Evolutionary conservation across 768 basidiomycete genomes (phyloP), one percentile per base, ranked within the genome.

Genomic region (Lactarius psammicola): DNA sequence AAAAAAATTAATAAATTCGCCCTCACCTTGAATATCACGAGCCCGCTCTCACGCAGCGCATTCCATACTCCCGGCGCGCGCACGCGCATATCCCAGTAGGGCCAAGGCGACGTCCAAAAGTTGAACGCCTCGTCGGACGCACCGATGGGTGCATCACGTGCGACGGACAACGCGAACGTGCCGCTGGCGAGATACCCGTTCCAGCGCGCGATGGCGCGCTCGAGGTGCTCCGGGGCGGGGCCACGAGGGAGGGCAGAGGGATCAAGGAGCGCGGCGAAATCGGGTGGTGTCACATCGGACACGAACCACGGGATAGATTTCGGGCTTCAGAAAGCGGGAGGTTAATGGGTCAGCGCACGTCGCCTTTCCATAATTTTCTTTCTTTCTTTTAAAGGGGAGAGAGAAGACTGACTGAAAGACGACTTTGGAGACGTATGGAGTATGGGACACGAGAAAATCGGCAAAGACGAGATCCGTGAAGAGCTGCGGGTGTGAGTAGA

Each of bases 271-370:
- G 79, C 75, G 30, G 74, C 70, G 75, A 97, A 97, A 75, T 99
- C 96, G 30, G 81, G 78, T 1, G 96, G 95, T 4, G 92, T 90
- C 31, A 95, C 94, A 74, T 97, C 94, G 13, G 92, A 94, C 55
- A 98, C 95, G 74, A 98, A 99, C 95, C 96, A 99, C 0, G 95
- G 95, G 59, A 98, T 90, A 10, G 90, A 79, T 75, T 99, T 98
- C 0, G 95, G 92, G 77, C 95, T 96, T 66, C 23, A 1, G 4
- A 13, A 53, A 61, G 20, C 36, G 36, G 15, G 36, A n/a, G n/a
- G n/a, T n/a, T n/a, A n/a, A n/a, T 62, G 23, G 55, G 51, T 55
- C 59, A 54, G 44, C 56, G 31, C 44, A 2, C 42, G 17, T 49
- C 55, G 26, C 49, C 40, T 40, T 34, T 4, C 10, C 4, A 34